phyloP scores from a whole-genome alignment of 2,329 filamentous ascomycete species.

The Thermochaetoides dissita region DNA sequence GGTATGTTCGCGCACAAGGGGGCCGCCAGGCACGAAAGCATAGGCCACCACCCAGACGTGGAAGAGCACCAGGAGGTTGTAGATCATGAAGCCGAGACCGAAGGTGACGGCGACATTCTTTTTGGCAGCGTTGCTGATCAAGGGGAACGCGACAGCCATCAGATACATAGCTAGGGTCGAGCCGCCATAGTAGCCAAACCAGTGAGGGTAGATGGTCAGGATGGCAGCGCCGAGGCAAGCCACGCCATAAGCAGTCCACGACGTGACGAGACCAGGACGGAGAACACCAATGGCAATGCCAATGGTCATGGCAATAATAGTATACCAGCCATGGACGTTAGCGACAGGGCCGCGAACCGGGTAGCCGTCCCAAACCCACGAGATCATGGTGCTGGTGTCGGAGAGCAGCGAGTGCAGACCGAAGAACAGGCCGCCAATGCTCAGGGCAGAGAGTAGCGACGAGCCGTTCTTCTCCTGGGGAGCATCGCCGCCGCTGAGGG shows the following conservation, averaged over 20 bases:
- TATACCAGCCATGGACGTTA: constrained; percentile 79
- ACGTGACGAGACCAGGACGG: constrained; percentile 54
- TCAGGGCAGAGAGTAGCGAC: constrained; percentile 56
- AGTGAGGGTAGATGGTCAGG: constrained; percentile 64
- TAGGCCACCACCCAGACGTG: constrained; percentile 98
- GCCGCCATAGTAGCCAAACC: constrained; percentile 80
- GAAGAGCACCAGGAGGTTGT: constrained; percentile 91
- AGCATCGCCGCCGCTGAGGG: constrained; percentile 27
- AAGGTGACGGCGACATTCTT: constrained; percentile 70
- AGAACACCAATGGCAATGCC: constrained; percentile 67
- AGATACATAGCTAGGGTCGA: constrained; percentile 64
- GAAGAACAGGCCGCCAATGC: constrained; percentile 75
- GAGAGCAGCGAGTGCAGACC: constrained; percentile 83
- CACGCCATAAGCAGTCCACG: constrained; percentile 66
- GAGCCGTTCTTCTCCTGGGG: constrained; percentile 44
- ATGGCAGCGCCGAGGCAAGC: constrained; percentile 69
- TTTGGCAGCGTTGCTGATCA: constrained; percentile 63
- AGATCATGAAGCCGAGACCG: constrained; percentile 75
- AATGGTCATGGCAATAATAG: constrained; percentile 71
- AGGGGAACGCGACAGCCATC: constrained; percentile 60
- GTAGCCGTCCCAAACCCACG: constrained; percentile 96
- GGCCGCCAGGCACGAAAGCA: constrained; percentile 90
- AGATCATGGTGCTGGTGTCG: constrained; percentile 96
- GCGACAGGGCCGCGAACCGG: constrained; percentile 78
- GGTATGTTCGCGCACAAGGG: constrained; percentile 81